Percentiles rank a stretch among this genome's conserved stretches.
phyloP scores from a whole-genome alignment of 1,284 basidiomycete genomes.

The Rhodotorula glutinis region DNA sequence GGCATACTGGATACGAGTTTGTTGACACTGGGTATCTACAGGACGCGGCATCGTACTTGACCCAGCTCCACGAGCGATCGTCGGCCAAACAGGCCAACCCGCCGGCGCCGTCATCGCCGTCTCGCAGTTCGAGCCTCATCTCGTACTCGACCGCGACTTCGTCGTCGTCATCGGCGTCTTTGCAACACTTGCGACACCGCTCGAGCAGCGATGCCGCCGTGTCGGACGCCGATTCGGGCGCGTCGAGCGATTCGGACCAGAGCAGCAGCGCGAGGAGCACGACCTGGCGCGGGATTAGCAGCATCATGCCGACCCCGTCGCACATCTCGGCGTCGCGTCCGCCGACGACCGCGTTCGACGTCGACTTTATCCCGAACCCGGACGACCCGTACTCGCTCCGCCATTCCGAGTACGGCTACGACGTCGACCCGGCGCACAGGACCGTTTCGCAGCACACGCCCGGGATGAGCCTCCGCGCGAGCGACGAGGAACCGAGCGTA shows the following conservation, averaged over 20 bases:
- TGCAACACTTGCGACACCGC: conserved; percentile 5
- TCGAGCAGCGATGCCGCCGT: conserved; percentile 19
- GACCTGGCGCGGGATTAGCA: conserved; percentile 35
- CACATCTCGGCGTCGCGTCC: conserved; percentile 24
- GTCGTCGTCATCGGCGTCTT: not conserved
- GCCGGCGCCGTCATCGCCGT: conserved; percentile 15
- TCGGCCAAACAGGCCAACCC: not conserved
- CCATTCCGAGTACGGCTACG: conserved; percentile 51
- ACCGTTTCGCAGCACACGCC: conserved; percentile 39
- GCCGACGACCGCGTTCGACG: conserved; percentile 34
- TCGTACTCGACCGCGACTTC: conserved; percentile 25
- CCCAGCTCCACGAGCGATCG: conserved; percentile 26
- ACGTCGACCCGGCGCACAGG: conserved; percentile 46
- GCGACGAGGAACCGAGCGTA: conserved; percentile 36
- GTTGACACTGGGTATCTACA: too few relatives aligned
- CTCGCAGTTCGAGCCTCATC: conserved; percentile 31
- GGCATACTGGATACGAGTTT: too few relatives aligned
- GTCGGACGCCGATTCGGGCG: conserved; percentile 4
- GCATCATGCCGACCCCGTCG: conserved; percentile 34
- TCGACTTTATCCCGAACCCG: conserved; percentile 36
- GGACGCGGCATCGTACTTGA: conserved; percentile 35
- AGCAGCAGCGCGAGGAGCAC: conserved; percentile 13
- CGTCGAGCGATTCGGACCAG: conserved; percentile 12
- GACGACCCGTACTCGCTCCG: conserved; percentile 42
- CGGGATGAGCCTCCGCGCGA: conserved; percentile 18